Evolutionary conservation across 257 asterid species (phyloP).

Genomic region (Fraxinus americana): DNA sequence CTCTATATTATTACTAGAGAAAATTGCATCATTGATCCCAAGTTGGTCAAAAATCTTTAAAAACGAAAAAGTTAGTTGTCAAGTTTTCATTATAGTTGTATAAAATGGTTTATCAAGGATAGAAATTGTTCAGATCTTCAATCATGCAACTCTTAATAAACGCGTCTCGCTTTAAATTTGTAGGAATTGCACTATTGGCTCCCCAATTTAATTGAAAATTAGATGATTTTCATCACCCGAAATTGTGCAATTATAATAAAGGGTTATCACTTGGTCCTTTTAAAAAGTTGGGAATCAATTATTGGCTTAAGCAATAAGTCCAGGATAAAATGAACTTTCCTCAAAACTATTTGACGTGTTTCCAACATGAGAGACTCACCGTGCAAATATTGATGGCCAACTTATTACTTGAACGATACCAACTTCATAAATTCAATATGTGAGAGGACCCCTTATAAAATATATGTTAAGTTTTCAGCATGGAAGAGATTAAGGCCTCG

Average conservation of each 20-base stretch:
- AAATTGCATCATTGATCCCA: slow-evolving; percentile 21
- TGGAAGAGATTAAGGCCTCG: too few relatives aligned
- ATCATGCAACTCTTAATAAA: background rate
- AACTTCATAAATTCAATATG: background rate
- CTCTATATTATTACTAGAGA: background rate
- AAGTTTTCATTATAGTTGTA: background rate
- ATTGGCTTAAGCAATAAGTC: background rate
- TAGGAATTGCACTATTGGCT: too few relatives aligned
- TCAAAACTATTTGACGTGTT: too few relatives aligned
- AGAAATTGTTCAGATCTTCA: too few relatives aligned
- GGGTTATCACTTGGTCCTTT: background rate
- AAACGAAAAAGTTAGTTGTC: background rate
- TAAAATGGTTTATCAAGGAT: too few relatives aligned
- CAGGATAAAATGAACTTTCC: too few relatives aligned
- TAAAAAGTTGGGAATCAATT: background rate
- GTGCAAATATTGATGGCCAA: too few relatives aligned
- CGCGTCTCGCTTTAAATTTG: background rate
- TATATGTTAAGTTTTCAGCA: too few relatives aligned
- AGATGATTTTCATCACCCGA: background rate
- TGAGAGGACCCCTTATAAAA: too few relatives aligned
- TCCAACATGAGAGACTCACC: too few relatives aligned
- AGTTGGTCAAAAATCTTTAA: background rate
- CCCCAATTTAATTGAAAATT: background rate
- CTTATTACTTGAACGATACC: too few relatives aligned
- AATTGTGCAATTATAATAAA: background rate